Conservation (phyloP, 257 asterid genomes). For the Avicennia marina region DNA sequence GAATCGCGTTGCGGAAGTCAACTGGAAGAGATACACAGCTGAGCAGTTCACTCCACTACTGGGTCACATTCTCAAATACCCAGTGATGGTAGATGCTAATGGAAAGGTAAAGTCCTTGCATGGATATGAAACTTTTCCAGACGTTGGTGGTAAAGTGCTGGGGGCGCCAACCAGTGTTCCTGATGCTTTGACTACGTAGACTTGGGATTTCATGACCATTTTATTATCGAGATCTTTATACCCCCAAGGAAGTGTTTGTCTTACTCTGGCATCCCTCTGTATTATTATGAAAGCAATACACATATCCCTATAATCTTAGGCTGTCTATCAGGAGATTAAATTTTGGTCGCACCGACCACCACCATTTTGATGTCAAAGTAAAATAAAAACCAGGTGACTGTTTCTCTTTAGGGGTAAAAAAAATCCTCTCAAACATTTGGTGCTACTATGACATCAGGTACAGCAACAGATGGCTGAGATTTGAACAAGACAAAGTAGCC, state of each 20-base stretch:
- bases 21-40: conserved; percentile 37
- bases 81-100: conserved; percentile 32
- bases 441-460: too few species aligned
- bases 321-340: too few species aligned
- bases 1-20: conserved; percentile 33
- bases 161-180: conserved; percentile 52
- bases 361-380: too few species aligned
- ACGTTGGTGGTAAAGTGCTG: conserved; percentile 38
- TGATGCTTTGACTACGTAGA: conserved; percentile 50
- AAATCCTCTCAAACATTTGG: too few species aligned
- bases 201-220: neutral
- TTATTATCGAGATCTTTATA: neutral
- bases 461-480: too few species aligned
- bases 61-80: conserved; percentile 43
- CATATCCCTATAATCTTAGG: too few species aligned
- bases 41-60: conserved; percentile 31
- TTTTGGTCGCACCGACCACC: too few species aligned
- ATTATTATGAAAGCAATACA: too few species aligned
- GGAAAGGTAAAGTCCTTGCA: conserved; percentile 37
- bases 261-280: too few species aligned
- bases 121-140: conserved; percentile 33
- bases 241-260: neutral
- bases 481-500: too few species aligned
- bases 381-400: too few species aligned
- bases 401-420: too few species aligned